Base-by-base conservation (phyloP, 129 eudicot genomes). In the Lonicera japonica region DNA sequence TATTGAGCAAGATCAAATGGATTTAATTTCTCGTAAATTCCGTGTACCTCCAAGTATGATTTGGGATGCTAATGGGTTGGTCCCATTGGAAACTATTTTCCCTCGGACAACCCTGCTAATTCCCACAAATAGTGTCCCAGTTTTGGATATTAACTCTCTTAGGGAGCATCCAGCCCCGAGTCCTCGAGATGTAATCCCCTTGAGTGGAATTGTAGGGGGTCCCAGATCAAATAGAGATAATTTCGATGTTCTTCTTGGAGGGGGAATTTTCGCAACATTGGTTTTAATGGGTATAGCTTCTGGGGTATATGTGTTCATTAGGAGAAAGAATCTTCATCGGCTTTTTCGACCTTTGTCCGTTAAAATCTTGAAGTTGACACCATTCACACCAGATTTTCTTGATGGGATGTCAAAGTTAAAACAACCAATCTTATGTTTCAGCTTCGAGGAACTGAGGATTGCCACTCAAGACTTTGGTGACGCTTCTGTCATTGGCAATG, bases 371-470 rank as follows among this genome's bases (percentile, higher is more conserved):
- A 40, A 56, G 24, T 60, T 50, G 2, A 50, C 64, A 16, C 64
- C 73, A 21, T 68, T 77, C 51, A 68, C 87, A 12, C 78, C 83
- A 0, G 72, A 70, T 62, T 81, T 81, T 54, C 77, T 81, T 8
- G 73, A 73, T 60, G 78, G 66, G 20, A 73, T 81, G 80, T 77
- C 75, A 8, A 81, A 77, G 51, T 19, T 81, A 29, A 81, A 77
- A 58, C 75, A 73, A 17, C 39, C 72, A 1, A 36, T 73, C 13
- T 58, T 65, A 45, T 73, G 50, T 47, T 81, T 65, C 58, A 59
- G 69, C 40, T 54, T 82, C 18, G 78, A 77, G 13, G 79, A 82
- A 66, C 73, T 82, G 40, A 67, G 48, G 50, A 55, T 70, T 48
- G 87, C 87, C 4, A 82, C 87, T 17, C 67, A 34, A 5, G 60